A percentile compares a stretch with the other conserved stretches of the same genome.
These are phyloP conservation scores for Turritis glabra DNA, from an alignment of 345 rosid species.

Conservation along the genomic window DNA sequence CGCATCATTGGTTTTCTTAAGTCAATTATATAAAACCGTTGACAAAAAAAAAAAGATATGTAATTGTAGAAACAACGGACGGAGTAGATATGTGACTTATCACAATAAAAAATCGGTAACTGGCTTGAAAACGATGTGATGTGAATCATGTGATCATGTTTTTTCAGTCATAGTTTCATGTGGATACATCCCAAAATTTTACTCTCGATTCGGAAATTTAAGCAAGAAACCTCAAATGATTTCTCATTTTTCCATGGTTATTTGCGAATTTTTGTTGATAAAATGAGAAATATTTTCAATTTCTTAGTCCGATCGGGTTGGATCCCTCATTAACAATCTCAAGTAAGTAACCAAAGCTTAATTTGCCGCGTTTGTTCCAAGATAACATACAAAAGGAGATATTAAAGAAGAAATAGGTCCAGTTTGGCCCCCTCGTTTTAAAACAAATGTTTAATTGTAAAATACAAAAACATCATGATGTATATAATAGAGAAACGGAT, in stretches of 20 bases:
- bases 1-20: too few relatives aligned
- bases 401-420: background rate
- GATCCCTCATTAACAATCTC: background rate
- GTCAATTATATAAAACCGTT: too few relatives aligned
- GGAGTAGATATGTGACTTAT: background rate
- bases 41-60: too few relatives aligned
- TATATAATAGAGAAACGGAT: constrained; percentile 27
- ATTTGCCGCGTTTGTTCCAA: background rate
- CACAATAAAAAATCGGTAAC: too few relatives aligned
- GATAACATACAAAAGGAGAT: background rate
- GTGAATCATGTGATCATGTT: background rate
- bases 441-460: constrained; percentile 8
- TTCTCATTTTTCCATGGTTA: background rate
- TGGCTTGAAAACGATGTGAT: background rate
- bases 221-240: background rate
- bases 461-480: constrained; percentile 30
- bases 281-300: background rate
- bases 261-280: background rate
- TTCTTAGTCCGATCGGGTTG: background rate
- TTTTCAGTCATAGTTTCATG: background rate
- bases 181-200: background rate
- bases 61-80: too few relatives aligned
- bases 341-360: background rate
- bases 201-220: background rate
- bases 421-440: background rate